A percentile compares a stretch with the other conserved stretches of the same genome.
Evolutionary conservation across 257 asterid genomes (phyloP).

Genomic region (Paulownia fortunei): DNA sequence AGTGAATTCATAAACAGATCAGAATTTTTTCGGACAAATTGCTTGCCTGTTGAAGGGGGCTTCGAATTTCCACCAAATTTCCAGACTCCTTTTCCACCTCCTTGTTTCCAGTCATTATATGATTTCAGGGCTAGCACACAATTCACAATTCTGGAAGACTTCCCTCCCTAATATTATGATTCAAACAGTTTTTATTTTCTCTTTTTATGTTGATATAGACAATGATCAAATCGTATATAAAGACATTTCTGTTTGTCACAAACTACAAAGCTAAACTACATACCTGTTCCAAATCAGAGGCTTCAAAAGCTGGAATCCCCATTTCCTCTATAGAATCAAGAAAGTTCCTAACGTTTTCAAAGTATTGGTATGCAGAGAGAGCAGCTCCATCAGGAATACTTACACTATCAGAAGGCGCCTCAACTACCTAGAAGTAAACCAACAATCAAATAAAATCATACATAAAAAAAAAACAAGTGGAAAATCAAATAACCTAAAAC

Average conservation of each 20-base stretch:
- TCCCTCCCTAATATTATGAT: constrained; percentile 68
- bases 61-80: constrained; percentile 66
- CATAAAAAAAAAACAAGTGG: neutral
- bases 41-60: constrained; percentile 60
- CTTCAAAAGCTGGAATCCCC: constrained; percentile 88
- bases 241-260: neutral
- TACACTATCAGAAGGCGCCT: constrained; percentile 71
- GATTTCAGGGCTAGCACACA: constrained; percentile 83
- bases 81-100: constrained; percentile 74
- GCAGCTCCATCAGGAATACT: constrained; percentile 86
- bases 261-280: constrained; percentile 9
- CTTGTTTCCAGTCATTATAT: constrained; percentile 75
- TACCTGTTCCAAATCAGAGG: constrained; percentile 88
- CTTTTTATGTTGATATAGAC: neutral
- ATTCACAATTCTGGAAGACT: constrained; percentile 74
- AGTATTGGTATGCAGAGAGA: constrained; percentile 78
- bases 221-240: neutral
- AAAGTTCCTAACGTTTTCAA: constrained; percentile 85
- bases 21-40: constrained; percentile 58
- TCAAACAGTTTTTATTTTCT: neutral
- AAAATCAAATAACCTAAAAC: neutral
- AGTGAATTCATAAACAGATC: constrained; percentile 67
- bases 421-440: constrained; percentile 65
- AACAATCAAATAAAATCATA: constrained; percentile 25
- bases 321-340: constrained; percentile 66